Evolutionary conservation across 1,139 yeast species (phyloP), one percentile per base, ranked within the genome.

Genomic region (Kurtzmaniella quercitrusa): DNA sequence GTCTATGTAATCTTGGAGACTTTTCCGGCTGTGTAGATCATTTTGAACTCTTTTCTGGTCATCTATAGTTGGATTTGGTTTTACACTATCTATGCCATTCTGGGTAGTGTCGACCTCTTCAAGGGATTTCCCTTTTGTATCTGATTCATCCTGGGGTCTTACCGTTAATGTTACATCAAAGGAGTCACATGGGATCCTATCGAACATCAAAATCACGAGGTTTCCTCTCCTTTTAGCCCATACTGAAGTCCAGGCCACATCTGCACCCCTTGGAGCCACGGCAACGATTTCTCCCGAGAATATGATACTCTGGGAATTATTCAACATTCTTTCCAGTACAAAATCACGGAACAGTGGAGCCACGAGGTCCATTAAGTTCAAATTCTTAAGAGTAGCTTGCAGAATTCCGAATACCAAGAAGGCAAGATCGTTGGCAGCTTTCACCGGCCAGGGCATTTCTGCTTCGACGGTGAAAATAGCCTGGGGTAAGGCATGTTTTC

Each of bases 401-500:
- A 87, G 81, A 10, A 86, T 81, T 15, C 96, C 97, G 66, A 90
- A 87, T 70, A 87, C 82, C 50, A 89, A 72, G 57, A 95, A 86
- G 0, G 96, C 96, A 53, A 89, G 70, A 62, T 91, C 97, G 57
- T 91, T 91, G 8, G 95, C 91, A 7, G 95, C 91, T 53, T 80
- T 79, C 39, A 91, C 78, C 17, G 73, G 65, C 89, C 94, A 91
- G 0, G 97, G 97, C 41, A 77, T 73, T n/a, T 77, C 79, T 16
- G 77, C 68, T 11, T 80, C 82, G 37, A 94, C 87, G 0, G 96
- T 89, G 60, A 91, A 85, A 4, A 90, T 85, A 0, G 95, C 93
- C 57, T 84, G 89, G 36, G 91, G 90, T 2, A 82, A 71, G 0
- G 82, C 70, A 47, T 81, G 83, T 53, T 82, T 85, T 6, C 83